Evolutionary conservation across 164 flowering plant species (phyloP), one percentile per base, ranked within the genome.

Genomic region (Akebia trifoliata): DNA sequence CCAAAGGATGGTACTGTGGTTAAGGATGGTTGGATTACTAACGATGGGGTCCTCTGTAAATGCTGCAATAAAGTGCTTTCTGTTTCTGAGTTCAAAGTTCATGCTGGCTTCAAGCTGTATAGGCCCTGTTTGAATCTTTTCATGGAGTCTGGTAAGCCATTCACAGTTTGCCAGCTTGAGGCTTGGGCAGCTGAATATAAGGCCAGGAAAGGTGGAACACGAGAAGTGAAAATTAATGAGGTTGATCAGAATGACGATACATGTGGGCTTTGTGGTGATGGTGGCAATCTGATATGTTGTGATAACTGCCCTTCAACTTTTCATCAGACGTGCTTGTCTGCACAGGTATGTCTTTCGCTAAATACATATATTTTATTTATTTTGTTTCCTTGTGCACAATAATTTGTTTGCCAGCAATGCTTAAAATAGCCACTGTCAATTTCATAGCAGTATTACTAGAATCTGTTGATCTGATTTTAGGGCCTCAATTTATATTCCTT

Each of bases 181-280:
- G 97, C 97, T 58, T 94, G 99, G 96, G 84, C 97, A 65, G 77
- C 76, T 66, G 99, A 94, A 69, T 90, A 83, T 69, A 85, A 78
- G 70, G 68, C 75, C 35, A 73, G 90, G 63, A 94, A 77, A 72
- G 66, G 64, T 56, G 72, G 69, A 34, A 61, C 15, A 31, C 71
- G 29, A 54, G 57, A 51, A 25, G 63, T 62, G 21, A 72, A 69
- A 67, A 63, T 42, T 64, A 58, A 8, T 3, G 47, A 50, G 15
- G 18, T 11, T 28, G 59, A 56, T 30, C 22, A 30, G 48, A 56
- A 43, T 17, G 59, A 56, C 28, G 59, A 56, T 29, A 30, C 47
- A 4, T 56, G 59, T 42, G 49, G 59, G 3, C 30, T 40, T n/a
- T 56, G 59, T 42, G 59, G 49, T 6, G 59, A 56, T 56, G 59